phyloP scores from a whole-genome alignment of 495 filamentous ascomycete genomes.

The Daldinia loculata region DNA sequence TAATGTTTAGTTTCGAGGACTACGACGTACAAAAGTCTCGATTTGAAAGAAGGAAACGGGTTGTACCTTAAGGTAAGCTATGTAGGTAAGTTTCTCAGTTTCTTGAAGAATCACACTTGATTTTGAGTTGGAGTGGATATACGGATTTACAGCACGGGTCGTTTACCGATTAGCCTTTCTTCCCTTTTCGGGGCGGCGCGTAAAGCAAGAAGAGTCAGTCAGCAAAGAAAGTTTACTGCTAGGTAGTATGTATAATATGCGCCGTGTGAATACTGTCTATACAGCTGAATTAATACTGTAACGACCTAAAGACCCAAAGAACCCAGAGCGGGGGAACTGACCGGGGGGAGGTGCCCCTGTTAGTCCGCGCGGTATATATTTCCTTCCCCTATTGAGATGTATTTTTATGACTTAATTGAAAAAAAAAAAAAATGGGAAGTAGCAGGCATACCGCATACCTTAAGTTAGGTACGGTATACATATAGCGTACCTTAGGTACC shows the following conservation, averaged over 20 bases:
- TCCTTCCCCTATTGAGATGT: constrained; percentile 2
- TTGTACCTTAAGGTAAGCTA: constrained; percentile 5
- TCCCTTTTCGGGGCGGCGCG: constrained; percentile 34
- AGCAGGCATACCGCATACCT: neutral
- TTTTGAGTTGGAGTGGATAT: constrained; percentile 38
- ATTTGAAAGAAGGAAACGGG: neutral
- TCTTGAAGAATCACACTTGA: constrained; percentile 6
- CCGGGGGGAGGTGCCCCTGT: constrained; percentile 1
- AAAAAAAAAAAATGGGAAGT: neutral
- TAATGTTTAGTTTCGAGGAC: constrained; percentile 9
- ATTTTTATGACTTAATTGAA: neutral
- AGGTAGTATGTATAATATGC: neutral
- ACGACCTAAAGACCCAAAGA: neutral
- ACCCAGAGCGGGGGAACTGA: constrained; percentile 38
- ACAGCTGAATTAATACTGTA: neutral
- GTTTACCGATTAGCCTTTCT: constrained; percentile 19
- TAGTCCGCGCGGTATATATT: constrained; percentile 11
- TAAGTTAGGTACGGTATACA: neutral
- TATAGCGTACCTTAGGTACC: neutral
- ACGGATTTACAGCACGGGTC: constrained; percentile 34
- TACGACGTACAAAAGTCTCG: neutral
- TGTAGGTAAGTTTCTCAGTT: neutral
- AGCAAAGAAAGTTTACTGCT: neutral
- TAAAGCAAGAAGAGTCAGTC: constrained; percentile 36
- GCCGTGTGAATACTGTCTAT: neutral